These are phyloP conservation scores for Cordyceps cateniannulata DNA, from an alignment of 2,329 filamentous ascomycete species.

Conservation along the genomic window DNA sequence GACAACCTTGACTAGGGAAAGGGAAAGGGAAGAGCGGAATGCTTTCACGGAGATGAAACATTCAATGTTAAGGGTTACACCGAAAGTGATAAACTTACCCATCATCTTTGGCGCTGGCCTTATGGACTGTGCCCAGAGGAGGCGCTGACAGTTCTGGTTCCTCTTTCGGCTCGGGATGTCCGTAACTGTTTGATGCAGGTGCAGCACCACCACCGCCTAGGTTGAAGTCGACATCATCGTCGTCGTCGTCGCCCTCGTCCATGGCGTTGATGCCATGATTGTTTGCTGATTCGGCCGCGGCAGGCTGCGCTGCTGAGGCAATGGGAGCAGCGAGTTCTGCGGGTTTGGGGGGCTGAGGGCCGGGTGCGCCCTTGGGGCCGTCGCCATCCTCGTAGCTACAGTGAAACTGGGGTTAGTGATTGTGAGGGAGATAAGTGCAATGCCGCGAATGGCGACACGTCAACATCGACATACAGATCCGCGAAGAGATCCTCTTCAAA, in stretches of 20 bases:
- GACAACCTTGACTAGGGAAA: not conserved
- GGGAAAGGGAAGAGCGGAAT: not conserved
- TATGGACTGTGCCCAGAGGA: slow-evolving; percentile 34
- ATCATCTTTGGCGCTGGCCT: slow-evolving; percentile 57
- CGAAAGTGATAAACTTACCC: slow-evolving; percentile 29
- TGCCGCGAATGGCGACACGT: not conserved
- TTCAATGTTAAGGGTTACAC: slow-evolving; percentile 1
- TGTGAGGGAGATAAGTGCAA: not conserved
- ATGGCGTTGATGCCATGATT: slow-evolving; percentile 36
- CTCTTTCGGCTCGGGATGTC: slow-evolving; percentile 22
- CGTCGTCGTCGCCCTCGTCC: slow-evolving; percentile 42
- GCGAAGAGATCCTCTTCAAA: slow-evolving; percentile 94
- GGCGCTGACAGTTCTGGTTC: slow-evolving; percentile 24
- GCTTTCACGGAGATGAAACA: not conserved
- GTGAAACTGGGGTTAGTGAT: not conserved
- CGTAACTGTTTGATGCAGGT: slow-evolving; percentile 23
- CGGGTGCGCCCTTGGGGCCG: slow-evolving; percentile 34
- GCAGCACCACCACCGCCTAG: slow-evolving; percentile 49
- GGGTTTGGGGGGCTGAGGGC: slow-evolving; percentile 16
- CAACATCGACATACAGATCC: slow-evolving; percentile 67
- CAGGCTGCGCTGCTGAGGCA: slow-evolving; percentile 20
- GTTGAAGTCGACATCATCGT: slow-evolving; percentile 48
- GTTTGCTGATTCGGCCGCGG: slow-evolving; percentile 24
- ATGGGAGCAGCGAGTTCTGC: slow-evolving; percentile 3
- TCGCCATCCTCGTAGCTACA: slow-evolving; percentile 61